These are phyloP conservation scores for Pythium myriotylum DNA, from an alignment of 352 stramenopile genomes.

Conservation along the genomic window DNA sequence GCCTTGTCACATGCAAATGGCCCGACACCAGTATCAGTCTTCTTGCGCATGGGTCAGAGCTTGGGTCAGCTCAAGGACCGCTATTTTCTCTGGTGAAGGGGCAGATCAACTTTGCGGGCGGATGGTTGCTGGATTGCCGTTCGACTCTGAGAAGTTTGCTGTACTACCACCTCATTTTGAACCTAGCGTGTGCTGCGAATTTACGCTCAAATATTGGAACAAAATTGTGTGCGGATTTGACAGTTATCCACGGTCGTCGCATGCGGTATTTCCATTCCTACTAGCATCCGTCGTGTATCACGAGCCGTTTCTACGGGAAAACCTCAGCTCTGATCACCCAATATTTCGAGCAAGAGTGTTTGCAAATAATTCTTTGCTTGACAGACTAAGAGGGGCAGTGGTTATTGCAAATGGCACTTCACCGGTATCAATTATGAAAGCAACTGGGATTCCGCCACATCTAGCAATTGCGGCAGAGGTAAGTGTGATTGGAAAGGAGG, in stretches of 20 bases:
- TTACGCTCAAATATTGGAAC: constrained; percentile 1
- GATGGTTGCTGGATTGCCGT: constrained; percentile 14
- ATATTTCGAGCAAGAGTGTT: too few relatives aligned
- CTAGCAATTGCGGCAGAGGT: too few relatives aligned
- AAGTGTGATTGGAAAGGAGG: too few relatives aligned
- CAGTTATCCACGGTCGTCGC: neutral
- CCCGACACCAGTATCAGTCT: constrained; percentile 14
- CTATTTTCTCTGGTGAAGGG: constrained; percentile 12
- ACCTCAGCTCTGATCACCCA: too few relatives aligned
- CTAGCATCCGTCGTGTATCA: constrained; percentile 11
- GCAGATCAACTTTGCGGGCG: constrained; percentile 18
- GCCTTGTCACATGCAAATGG: constrained; percentile 11
- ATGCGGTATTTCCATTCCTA: too few relatives aligned
- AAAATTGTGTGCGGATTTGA: constrained; percentile 5
- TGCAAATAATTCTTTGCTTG: too few relatives aligned
- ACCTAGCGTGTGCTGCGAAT: neutral
- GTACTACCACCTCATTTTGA: constrained; percentile 18
- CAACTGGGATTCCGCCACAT: too few relatives aligned
- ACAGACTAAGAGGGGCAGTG: too few relatives aligned
- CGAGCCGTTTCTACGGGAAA: constrained; percentile 5
- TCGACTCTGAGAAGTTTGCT: constrained; percentile 9
- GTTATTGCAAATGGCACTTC: too few relatives aligned
- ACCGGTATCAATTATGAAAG: too few relatives aligned
- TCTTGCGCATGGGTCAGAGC: constrained; percentile 18
- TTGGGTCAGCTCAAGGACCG: constrained; percentile 19